Evolutionary conservation across 371 early-diverging fungal species (phyloP).

Genomic region (Apophysomyces sp.): DNA sequence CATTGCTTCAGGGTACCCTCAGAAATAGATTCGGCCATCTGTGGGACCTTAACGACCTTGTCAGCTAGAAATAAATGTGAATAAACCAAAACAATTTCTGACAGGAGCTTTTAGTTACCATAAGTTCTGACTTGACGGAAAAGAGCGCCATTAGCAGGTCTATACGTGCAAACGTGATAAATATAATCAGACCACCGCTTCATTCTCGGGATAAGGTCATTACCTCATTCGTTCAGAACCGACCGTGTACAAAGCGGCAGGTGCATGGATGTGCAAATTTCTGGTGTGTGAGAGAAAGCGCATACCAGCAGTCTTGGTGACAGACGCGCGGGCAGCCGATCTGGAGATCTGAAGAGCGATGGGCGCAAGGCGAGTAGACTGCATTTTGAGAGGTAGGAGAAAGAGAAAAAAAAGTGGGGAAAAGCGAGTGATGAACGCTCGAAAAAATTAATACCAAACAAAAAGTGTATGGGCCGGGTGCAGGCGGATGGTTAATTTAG

Average conservation of each 20-base stretch:
- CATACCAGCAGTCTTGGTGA: slow-evolving; percentile 11
- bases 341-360: slow-evolving; percentile 17
- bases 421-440: background rate
- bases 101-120: slow-evolving; percentile 22
- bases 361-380: slow-evolving; percentile 23
- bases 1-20: slow-evolving; percentile 96
- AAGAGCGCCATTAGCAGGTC: background rate
- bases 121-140: slow-evolving; percentile 40
- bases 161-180: background rate
- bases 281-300: slow-evolving; percentile 33
- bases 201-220: slow-evolving; percentile 12
- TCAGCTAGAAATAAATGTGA: slow-evolving; percentile 46
- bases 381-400: slow-evolving; percentile 14
- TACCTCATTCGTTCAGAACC: slow-evolving; percentile 38
- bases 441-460: slow-evolving; percentile 3
- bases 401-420: background rate
- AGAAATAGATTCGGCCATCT: slow-evolving; percentile 97
- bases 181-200: background rate
- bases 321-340: slow-evolving; percentile 13
- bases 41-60: slow-evolving; percentile 88
- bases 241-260: slow-evolving; percentile 37
- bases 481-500: slow-evolving; percentile 4
- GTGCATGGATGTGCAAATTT: slow-evolving; percentile 43
- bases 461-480: background rate
- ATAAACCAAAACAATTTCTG: background rate